These are phyloP conservation scores for Angomonas deanei DNA, from an alignment of 208 protist species.

Conservation along the genomic window DNA sequence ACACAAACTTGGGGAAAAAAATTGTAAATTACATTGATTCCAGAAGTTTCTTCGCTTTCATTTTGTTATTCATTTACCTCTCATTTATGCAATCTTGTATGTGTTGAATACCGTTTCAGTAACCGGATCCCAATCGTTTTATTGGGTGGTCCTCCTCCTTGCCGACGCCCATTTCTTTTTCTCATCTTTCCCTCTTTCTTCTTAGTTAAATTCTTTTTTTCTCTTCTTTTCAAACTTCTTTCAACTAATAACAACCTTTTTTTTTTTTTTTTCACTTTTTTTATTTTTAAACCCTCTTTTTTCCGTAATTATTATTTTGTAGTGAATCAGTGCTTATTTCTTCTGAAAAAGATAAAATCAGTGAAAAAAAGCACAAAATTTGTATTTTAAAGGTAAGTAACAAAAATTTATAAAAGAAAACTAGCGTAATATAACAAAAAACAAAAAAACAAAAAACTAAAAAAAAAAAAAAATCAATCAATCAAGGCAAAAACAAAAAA, in stretches of 20 bases:
- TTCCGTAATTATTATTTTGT: too few species aligned
- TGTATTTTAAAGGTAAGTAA: constrained; percentile 2
- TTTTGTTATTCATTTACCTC: too few species aligned
- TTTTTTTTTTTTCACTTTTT: constrained; percentile 1
- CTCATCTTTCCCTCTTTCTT: constrained; percentile 5
- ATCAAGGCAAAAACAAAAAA: constrained; percentile 4
- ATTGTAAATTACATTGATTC: too few species aligned
- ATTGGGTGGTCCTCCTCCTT: not conserved
- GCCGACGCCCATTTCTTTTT: not conserved
- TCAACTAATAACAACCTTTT: not conserved
- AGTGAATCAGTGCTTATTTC: too few species aligned
- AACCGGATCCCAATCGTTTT: too few species aligned
- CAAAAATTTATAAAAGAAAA: constrained; percentile 6
- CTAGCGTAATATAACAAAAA: not conserved
- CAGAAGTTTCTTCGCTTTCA: too few species aligned
- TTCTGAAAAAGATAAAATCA: too few species aligned
- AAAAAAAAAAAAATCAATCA: constrained; percentile 5
- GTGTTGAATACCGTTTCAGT: too few species aligned
- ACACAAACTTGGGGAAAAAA: too few species aligned
- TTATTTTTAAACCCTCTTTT: not conserved
- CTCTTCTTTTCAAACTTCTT: not conserved
- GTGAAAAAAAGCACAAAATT: constrained; percentile 1
- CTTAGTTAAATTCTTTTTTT: constrained; percentile 11
- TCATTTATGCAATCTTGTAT: too few species aligned
- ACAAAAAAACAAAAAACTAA: constrained; percentile 12